Conservation (phyloP, 1,284 basidiomycete genomes). For the Boletellus deceptivus region DNA sequence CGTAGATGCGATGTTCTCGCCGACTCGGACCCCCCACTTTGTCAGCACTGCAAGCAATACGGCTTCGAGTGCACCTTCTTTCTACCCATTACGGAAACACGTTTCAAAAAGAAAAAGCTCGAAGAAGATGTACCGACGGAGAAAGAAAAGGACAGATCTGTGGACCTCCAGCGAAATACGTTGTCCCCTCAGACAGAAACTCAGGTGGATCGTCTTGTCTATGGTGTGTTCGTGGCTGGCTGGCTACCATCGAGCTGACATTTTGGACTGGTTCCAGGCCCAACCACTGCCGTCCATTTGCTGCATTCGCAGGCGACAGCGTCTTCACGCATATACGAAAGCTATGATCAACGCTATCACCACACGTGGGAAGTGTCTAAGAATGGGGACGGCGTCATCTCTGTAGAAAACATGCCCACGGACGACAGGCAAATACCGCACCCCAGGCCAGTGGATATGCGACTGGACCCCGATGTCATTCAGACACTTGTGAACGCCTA, state of each 20-base stretch:
- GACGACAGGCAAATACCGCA: slow-evolving; percentile 53
- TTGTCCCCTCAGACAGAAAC: slow-evolving; percentile 39
- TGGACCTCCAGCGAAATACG: slow-evolving; percentile 29
- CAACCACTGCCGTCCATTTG: slow-evolving; percentile 83
- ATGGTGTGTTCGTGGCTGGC: slow-evolving; percentile 46
- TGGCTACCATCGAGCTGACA: slow-evolving; percentile 7
- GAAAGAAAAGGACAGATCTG: slow-evolving; percentile 37
- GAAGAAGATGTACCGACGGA: slow-evolving; percentile 63
- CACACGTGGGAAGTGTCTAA: slow-evolving; percentile 81
- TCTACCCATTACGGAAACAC: slow-evolving; percentile 95
- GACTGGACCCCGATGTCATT: slow-evolving; percentile 75
- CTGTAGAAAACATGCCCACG: slow-evolving; percentile 65
- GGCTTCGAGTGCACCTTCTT: slow-evolving; percentile 94
- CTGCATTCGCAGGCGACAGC: slow-evolving; percentile 87
- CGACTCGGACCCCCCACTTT: slow-evolving; percentile 73
- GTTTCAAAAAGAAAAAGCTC: slow-evolving; percentile 92
- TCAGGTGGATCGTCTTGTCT: slow-evolving; percentile 53
- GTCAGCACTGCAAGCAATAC: slow-evolving; percentile 88
- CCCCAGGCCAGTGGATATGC: slow-evolving; percentile 63
- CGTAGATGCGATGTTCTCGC: slow-evolving; percentile 73
- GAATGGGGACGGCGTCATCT: slow-evolving; percentile 85
- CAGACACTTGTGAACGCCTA: slow-evolving; percentile 88
- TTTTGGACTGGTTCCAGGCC: slow-evolving; percentile 48
- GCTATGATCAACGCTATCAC: slow-evolving; percentile 82
- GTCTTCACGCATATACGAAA: slow-evolving; percentile 79